These are phyloP conservation scores for Ailanthus altissimus DNA, from an alignment of 345 rosid species.

Conservation along the genomic window DNA sequence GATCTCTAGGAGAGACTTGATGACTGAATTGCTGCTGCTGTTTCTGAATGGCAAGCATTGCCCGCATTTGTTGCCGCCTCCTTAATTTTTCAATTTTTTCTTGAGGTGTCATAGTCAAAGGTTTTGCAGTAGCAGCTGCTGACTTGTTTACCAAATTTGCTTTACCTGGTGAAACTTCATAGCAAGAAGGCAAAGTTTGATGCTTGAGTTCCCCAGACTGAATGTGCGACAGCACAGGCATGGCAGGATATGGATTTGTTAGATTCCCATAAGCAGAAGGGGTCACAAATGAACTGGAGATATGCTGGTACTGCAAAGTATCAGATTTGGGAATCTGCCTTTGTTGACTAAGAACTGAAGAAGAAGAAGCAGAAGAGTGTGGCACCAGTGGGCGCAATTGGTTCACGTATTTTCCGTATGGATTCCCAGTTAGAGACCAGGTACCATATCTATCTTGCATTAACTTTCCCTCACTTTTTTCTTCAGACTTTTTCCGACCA, in stretches of 20 bases:
- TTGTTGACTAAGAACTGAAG: slow-evolving; percentile 48
- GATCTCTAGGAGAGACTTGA: slow-evolving; percentile 44
- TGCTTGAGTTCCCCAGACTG: slow-evolving; percentile 50
- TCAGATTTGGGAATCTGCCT: slow-evolving; percentile 55
- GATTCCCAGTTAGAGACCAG: slow-evolving; percentile 41
- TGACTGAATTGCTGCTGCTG: slow-evolving; percentile 73
- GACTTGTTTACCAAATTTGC: slow-evolving; percentile 41
- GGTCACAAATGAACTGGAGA: slow-evolving; percentile 45
- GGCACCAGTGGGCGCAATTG: slow-evolving; percentile 35
- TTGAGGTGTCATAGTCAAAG: slow-evolving; percentile 84
- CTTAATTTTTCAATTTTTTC: slow-evolving; percentile 92
- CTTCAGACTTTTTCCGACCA: slow-evolving; percentile 43
- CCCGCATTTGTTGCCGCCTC: slow-evolving; percentile 95
- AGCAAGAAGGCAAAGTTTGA: slow-evolving; percentile 50
- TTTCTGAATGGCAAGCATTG: slow-evolving; percentile 90
- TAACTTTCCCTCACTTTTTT: slow-evolving; percentile 37
- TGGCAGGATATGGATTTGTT: slow-evolving; percentile 54
- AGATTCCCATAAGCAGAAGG: slow-evolving; percentile 52
- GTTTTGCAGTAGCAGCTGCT: slow-evolving; percentile 39
- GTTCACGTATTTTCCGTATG: slow-evolving; percentile 39
- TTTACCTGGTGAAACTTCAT: slow-evolving; percentile 47
- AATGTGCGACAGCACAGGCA: slow-evolving; percentile 50
- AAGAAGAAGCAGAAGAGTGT: slow-evolving; percentile 38
- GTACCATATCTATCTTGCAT: slow-evolving; percentile 43
- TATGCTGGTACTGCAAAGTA: slow-evolving; percentile 48